Base-by-base conservation (phyloP, 768 basidiomycete species). In the Boletus bicolor region DNA sequence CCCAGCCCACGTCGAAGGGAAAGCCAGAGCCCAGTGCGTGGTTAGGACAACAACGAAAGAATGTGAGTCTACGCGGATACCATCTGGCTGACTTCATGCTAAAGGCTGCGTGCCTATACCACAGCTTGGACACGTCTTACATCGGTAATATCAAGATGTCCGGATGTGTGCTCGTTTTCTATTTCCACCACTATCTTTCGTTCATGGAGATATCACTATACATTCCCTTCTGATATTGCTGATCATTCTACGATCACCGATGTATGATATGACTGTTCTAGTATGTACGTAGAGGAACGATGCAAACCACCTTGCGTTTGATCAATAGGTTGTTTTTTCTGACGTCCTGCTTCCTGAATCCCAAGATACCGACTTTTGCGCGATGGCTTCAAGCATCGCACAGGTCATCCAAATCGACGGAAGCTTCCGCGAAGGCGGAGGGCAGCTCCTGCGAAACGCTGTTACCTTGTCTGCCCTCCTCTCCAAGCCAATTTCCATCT, bases 361-460 rank as follows among this genome's bases (percentile, higher is more conserved):
- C 17, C 7, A 32, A 41, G 17, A 49, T 21, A 47, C 34, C 39
- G n/a, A 12, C 21, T 47, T 47, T 42, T 14, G 15, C 15, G 14
- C 19, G 35, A 66, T 63, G 64, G 37, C 51, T 34, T 50, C 59
- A 2, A 49, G 24, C 12, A 51, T 57, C 11, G 57, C 51, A 24
- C 66, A 59, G 26, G 26, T 54, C 42, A 51, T 68, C n/a, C 57
- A 66, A n/a, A 66, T 79, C 21, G 78, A 79, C 52, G 79, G 79
- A 35, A 73, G 77, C 54, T 71, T 72, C 45, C 69, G 79, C 28
- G 79, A 80, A 62, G 79, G 79, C 21, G 88, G 89, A 2, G 89
- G 89, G 0, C 89, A 91, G 62, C 80, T 91, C 38, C 72, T 91
- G 28, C 82, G 89, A 46, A 89, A 88, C 60, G 74, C 85, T 0